Conservation (phyloP, 1,139 yeast species). For the Kodamaea suecica region DNA sequence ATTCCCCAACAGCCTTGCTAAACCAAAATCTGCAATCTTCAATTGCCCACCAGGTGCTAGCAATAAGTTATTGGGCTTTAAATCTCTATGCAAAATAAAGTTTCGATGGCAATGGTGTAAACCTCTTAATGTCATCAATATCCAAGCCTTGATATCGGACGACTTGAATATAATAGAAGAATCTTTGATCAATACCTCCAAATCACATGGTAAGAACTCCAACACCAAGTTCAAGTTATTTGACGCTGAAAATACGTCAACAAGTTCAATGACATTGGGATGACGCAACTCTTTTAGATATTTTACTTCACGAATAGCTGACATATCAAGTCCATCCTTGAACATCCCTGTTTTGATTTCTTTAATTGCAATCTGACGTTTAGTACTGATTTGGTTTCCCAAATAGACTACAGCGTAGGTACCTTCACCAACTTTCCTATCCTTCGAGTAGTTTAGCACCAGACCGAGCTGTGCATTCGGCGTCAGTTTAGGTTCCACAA, state of each 20-base stretch:
- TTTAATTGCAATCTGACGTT: slow-evolving; percentile 79
- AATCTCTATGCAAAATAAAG: slow-evolving; percentile 84
- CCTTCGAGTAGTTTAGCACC: slow-evolving; percentile 39
- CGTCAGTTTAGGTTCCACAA: too few species aligned
- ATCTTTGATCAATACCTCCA: slow-evolving; percentile 87
- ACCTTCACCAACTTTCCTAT: slow-evolving; percentile 95
- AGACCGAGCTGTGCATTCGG: not conserved
- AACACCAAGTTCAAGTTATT: slow-evolving; percentile 78
- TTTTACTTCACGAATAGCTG: slow-evolving; percentile 93
- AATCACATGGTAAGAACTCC: slow-evolving; percentile 87
- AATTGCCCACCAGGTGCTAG: slow-evolving; percentile 83
- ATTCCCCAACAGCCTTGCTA: slow-evolving; percentile 79
- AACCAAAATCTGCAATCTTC: slow-evolving; percentile 95
- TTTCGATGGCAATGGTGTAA: slow-evolving; percentile 93
- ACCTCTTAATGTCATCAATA: slow-evolving; percentile 90
- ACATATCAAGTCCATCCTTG: slow-evolving; percentile 96
- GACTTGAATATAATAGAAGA: slow-evolving; percentile 71
- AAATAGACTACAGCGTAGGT: slow-evolving; percentile 96
- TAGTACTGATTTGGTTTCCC: slow-evolving; percentile 60
- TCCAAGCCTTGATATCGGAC: slow-evolving; percentile 90
- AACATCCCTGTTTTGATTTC: slow-evolving; percentile 93
- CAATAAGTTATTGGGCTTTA: slow-evolving; percentile 78
- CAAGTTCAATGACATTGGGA: slow-evolving; percentile 76
- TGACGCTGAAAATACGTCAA: slow-evolving; percentile 79
- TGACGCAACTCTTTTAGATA: slow-evolving; percentile 86